Conservation (phyloP, 2,329 filamentous ascomycete genomes). For the Phoma sp. region DNA sequence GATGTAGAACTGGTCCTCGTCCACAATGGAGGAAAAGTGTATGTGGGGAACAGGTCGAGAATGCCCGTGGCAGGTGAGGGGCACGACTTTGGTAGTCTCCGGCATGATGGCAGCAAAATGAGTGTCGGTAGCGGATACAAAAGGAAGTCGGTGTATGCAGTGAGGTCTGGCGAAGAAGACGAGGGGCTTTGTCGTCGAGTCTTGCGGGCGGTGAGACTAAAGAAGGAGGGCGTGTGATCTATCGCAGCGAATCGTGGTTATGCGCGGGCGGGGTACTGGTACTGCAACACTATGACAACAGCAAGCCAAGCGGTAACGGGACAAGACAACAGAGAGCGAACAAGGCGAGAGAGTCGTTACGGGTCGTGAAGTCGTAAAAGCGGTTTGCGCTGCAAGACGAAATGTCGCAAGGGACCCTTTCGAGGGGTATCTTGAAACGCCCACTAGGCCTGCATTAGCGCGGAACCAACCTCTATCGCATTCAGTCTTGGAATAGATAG, state of each 20-base stretch:
- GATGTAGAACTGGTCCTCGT: slow-evolving; percentile 86
- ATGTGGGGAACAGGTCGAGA: slow-evolving; percentile 91
- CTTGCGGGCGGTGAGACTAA: slow-evolving; percentile 21
- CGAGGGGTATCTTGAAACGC: slow-evolving; percentile 16
- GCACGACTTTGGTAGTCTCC: slow-evolving; percentile 70
- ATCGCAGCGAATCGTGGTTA: slow-evolving; percentile 14
- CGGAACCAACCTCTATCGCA: not conserved
- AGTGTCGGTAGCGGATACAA: slow-evolving; percentile 2
- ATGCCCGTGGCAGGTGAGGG: slow-evolving; percentile 92
- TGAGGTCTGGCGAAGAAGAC: not conserved
- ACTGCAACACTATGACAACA: slow-evolving; percentile 1
- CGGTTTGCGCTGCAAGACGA: slow-evolving; percentile 14
- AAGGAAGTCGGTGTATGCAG: slow-evolving; percentile 2
- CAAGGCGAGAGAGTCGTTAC: slow-evolving; percentile 34
- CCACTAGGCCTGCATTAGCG: slow-evolving; percentile 11
- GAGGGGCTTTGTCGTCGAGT: slow-evolving; percentile 1
- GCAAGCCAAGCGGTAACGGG: slow-evolving; percentile 1
- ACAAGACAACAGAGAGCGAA: slow-evolving; percentile 23
- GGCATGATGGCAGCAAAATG: slow-evolving; percentile 31
- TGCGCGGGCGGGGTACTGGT: slow-evolving; percentile 5
- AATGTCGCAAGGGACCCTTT: slow-evolving; percentile 13
- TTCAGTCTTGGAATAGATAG: not conserved
- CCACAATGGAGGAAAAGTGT: slow-evolving; percentile 82
- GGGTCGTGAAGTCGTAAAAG: slow-evolving; percentile 41
- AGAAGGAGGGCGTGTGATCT: slow-evolving; percentile 21